phyloP scores from a whole-genome alignment of 2,329 filamentous ascomycete species.

The Zymoseptoria crescenta region DNA sequence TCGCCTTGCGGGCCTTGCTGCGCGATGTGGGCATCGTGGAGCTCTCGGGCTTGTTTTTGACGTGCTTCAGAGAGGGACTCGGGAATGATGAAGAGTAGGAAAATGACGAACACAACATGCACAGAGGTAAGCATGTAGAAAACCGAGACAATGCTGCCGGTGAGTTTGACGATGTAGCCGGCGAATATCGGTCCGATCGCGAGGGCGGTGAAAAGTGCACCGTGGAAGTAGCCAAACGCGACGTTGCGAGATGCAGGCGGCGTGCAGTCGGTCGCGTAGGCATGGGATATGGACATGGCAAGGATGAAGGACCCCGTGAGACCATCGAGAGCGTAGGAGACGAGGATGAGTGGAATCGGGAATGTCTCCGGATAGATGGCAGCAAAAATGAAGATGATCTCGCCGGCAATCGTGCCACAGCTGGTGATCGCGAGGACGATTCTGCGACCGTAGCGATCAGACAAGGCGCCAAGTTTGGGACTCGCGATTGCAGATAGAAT shows the following conservation, averaged over 20 bases:
- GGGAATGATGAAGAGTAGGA: slow-evolving; percentile 64
- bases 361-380: slow-evolving; percentile 65
- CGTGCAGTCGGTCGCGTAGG: slow-evolving; percentile 86
- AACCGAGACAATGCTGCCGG: slow-evolving; percentile 66
- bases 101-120: slow-evolving; percentile 65
- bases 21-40: slow-evolving; percentile 43
- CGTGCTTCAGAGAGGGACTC: slow-evolving; percentile 74
- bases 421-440: slow-evolving; percentile 65
- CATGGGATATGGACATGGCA: slow-evolving; percentile 68
- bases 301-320: slow-evolving; percentile 82
- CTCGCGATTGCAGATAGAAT: slow-evolving; percentile 71
- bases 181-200: slow-evolving; percentile 77
- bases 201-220: slow-evolving; percentile 80
- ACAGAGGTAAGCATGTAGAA: slow-evolving; percentile 75
- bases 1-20: slow-evolving; percentile 31
- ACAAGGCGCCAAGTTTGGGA: slow-evolving; percentile 75
- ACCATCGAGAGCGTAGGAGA: slow-evolving; percentile 73
- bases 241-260: slow-evolving; percentile 70
- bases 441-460: slow-evolving; percentile 77
- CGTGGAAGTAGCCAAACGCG: slow-evolving; percentile 82
- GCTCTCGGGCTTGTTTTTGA: slow-evolving; percentile 62
- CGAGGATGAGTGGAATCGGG: slow-evolving; percentile 68
- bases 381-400: slow-evolving; percentile 70
- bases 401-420: slow-evolving; percentile 63
- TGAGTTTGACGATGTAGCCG: slow-evolving; percentile 69